Conservation (phyloP, 2,329 filamentous ascomycete species). For the Fusarium udum region DNA sequence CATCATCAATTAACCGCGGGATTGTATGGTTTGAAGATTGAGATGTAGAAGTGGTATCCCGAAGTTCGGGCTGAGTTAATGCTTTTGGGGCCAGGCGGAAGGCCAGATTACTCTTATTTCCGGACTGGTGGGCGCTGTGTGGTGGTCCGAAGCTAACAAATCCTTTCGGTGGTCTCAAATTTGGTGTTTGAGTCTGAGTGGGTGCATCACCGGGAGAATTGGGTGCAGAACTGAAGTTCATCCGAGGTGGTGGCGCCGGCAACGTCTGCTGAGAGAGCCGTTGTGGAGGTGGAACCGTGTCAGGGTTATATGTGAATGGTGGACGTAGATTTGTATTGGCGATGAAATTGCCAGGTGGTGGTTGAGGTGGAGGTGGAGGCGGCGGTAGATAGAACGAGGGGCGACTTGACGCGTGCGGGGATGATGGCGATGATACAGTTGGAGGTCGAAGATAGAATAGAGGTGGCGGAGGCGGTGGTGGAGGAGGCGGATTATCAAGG, state of each 20-base stretch:
- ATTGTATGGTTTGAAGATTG: conserved; percentile 39
- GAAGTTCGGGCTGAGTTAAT: not conserved
- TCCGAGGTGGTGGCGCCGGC: conserved; percentile 12
- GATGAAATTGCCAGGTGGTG: conserved; percentile 9
- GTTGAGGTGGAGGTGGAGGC: conserved; percentile 27
- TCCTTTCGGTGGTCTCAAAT: conserved; percentile 1
- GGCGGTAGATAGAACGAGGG: conserved; percentile 3
- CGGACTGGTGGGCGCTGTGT: not conserved
- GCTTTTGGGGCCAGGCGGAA: not conserved
- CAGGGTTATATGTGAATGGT: conserved; percentile 3
- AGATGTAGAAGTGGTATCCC: conserved; percentile 21
- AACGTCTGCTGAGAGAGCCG: not conserved
- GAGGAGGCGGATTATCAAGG: conserved; percentile 4
- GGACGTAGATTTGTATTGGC: conserved; percentile 25
- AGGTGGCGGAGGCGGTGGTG: not conserved
- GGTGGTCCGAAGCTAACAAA: not conserved
- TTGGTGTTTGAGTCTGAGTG: not conserved
- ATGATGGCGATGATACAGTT: conserved; percentile 2
- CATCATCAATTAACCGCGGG: conserved; percentile 34
- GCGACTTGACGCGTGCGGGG: not conserved
- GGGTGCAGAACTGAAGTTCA: not conserved
- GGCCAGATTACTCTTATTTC: not conserved
- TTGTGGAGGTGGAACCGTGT: conserved; percentile 9
- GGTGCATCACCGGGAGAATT: not conserved
- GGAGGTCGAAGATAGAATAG: conserved; percentile 16